Evolutionary conservation across 1,284 basidiomycete species (phyloP), one percentile per base, ranked within the genome.

Genomic region (Termitomyces sp.): DNA sequence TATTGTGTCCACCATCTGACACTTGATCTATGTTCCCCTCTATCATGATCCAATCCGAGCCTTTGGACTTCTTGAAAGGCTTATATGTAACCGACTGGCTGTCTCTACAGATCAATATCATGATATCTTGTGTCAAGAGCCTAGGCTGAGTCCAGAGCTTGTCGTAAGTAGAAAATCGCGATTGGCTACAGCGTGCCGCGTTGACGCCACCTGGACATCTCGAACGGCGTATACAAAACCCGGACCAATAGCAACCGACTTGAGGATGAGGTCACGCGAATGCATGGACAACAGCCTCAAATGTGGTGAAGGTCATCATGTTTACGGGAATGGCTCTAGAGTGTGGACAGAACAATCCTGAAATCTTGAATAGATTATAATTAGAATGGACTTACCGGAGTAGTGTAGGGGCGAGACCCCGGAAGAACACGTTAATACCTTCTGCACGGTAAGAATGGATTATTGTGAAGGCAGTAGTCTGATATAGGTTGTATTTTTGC

Each of bases 331-430:
- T 68, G 17, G 75, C 74, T 39, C 75, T 76, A 49, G 24, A 30
- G 7, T 24, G 21, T 15, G n/a, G 33, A 26, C 9, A 36, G 34
- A n/a, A 38, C 46, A 10, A 36, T 36, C 15, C 3, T 6, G 34
- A n/a, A 36, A 26, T 19, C 26, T 39, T 19, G 21, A 28, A 24
- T 28, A 49, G 38, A 43, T 84, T 33, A 19, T 36, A 2, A 13
- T n/a, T 15, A 36, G 15, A 36, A 36, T 33, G 5, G 13, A 15
- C 31, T 58, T 60, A 88, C 86, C 92, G 77, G 46, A 94, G 80
- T 6, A 94, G 66, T 1, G 92, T 93, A 2, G 92, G 90, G 6
- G 82, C 75, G 38, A 94, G 68, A 0, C 92, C 92, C 3, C 80
- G 75, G 62, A 85, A 89, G 68, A 93, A 91, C 5, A 90, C 87